Conservation (phyloP, 2,329 filamentous ascomycete species). For the Hymenoscyphus salicellus region DNA sequence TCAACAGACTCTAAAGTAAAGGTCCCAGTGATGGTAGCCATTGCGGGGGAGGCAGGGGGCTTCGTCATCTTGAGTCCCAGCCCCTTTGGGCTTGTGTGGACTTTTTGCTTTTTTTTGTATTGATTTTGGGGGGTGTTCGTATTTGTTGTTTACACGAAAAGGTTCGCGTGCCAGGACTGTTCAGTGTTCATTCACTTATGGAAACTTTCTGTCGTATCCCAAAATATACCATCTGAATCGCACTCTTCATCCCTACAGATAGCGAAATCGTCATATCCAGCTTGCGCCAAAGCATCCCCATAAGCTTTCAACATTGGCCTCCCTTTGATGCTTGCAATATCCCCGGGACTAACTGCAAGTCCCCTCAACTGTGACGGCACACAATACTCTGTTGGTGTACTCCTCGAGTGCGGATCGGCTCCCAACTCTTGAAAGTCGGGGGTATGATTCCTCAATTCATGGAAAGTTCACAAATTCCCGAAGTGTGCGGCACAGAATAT, state of each 20-base stretch:
- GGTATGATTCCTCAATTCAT: constrained; percentile 6
- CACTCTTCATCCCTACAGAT: not conserved
- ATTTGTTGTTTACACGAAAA: too few relatives aligned
- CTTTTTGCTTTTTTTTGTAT: too few relatives aligned
- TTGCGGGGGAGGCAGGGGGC: too few relatives aligned
- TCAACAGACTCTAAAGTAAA: too few relatives aligned
- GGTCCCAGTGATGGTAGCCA: too few relatives aligned
- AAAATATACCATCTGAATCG: not conserved
- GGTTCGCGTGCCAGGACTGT: too few relatives aligned
- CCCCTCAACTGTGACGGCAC: not conserved
- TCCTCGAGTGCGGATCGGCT: constrained; percentile 6
- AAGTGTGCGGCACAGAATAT: constrained; percentile 4
- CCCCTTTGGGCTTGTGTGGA: too few relatives aligned
- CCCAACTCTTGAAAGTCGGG: not conserved
- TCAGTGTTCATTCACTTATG: too few relatives aligned
- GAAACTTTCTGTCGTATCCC: not conserved
- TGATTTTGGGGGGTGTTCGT: too few relatives aligned
- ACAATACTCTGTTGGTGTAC: not conserved
- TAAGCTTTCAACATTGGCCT: not conserved
- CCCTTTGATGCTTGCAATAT: constrained; percentile 1
- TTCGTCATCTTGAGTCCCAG: too few relatives aligned
- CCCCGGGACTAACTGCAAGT: not conserved
- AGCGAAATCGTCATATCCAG: not conserved
- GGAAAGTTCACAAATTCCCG: constrained; percentile 5
- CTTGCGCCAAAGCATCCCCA: not conserved